Evolutionary conservation across 257 asterid species (phyloP).

Genomic region (Solanum ossicruentum): DNA sequence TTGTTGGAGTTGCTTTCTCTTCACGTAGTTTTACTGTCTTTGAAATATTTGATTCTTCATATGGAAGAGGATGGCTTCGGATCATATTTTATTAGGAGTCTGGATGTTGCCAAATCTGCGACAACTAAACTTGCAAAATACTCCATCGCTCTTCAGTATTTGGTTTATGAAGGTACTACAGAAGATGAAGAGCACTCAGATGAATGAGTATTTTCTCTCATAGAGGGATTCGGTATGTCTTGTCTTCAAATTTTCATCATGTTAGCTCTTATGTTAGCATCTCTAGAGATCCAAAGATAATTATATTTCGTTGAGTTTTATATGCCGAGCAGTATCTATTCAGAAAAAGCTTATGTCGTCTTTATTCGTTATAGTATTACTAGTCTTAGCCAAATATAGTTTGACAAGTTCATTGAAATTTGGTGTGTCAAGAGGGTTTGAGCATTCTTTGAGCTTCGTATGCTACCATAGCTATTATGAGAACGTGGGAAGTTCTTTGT

Average conservation of each 20-base stretch:
- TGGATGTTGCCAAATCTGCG: conserved; percentile 6
- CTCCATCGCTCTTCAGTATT: conserved; percentile 73
- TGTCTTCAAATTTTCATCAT: not conserved
- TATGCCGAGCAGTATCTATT: not conserved
- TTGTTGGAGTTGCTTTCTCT: not conserved
- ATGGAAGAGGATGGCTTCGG: conserved; percentile 44
- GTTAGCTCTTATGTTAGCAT: not conserved
- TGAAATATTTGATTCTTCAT: not conserved
- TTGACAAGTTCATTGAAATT: not conserved
- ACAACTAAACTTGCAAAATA: conserved; percentile 42
- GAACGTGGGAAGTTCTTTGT: not conserved
- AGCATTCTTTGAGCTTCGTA: not conserved
- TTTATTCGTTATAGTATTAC: not conserved
- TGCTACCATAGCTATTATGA: not conserved
- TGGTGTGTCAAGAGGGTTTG: not conserved
- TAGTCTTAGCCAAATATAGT: not conserved
- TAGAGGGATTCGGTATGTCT: not conserved
- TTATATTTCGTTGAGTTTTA: not conserved
- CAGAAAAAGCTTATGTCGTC: not conserved
- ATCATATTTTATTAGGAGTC: conserved; percentile 44
- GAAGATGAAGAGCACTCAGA: conserved; percentile 5
- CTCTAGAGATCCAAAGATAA: not conserved
- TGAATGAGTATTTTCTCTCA: not conserved
- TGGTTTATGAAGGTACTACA: conserved; percentile 48
- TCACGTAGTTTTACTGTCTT: not conserved